Evolutionary conservation across 2,329 filamentous ascomycete genomes (phyloP), one percentile per base, ranked within the genome.

Genomic region (Fusarium sacchari): DNA sequence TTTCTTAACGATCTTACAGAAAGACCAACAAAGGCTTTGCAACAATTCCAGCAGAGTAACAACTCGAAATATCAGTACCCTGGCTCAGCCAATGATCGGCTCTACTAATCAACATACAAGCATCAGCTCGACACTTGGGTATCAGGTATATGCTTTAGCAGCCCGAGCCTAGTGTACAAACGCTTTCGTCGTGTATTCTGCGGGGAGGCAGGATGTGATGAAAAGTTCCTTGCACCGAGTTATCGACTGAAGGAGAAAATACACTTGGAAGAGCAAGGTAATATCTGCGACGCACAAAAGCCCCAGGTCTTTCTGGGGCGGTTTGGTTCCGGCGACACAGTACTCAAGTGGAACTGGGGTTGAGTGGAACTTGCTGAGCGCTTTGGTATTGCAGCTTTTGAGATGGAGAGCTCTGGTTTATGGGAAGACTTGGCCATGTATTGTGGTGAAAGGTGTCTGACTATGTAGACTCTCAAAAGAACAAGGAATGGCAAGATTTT

Each of bases 401-500:
- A 82, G 65, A 82, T 81, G 81, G 81, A 82, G 44, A 77, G 78
- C 2, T 79, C 78, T 1, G 81, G 81, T 0, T 60, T 78, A 0
- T 81, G 76, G 77, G 74, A 79, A 6, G 64, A 73, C 1, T 65
- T 84, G 6, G 6, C 81, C 82, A 0, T 83, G 80, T 30, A 56
- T 85, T 2, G 76, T 82, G 0, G 80, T 85, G 53, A 82, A 82
- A 9, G 61, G 61, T 7, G 40, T 49, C 6, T 67, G 64, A 60
- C 12, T 66, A 66, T 36, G 61, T 46, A 22, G 61, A 67, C 8
- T 46, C 32, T 37, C 24, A 67, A 37, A 67, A 66, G 18, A 32
- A 50, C 1, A 49, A 55, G 18, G 9, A 3, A 5, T 66, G 53
- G 53, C 53, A 67, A n/a, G 26, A 37, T 1, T 67, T 47, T 66